phyloP scores from a whole-genome alignment of 2,329 filamentous ascomycete species.

The Aciculosporium take region DNA sequence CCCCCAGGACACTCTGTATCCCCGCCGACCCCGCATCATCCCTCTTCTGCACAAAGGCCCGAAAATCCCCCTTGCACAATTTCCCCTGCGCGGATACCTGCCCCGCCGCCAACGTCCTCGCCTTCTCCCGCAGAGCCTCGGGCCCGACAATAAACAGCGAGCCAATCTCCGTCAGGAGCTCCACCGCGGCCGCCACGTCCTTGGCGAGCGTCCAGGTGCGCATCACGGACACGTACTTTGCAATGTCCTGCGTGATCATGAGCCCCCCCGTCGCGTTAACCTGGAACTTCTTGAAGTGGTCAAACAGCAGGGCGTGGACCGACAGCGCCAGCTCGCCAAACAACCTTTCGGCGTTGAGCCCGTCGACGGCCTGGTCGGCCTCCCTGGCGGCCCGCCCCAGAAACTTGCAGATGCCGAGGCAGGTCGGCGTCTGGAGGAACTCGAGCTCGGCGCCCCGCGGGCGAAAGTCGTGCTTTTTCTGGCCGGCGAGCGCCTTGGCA shows the following conservation, averaged over 20 bases:
- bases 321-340: constrained; percentile 71
- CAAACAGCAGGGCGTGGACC: constrained; percentile 64
- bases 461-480: constrained; percentile 81
- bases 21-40: constrained; percentile 72
- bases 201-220: constrained; percentile 65
- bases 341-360: constrained; percentile 70
- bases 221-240: constrained; percentile 77
- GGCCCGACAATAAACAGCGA: constrained; percentile 89
- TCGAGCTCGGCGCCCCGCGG: constrained; percentile 73
- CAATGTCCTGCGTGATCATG: constrained; percentile 92
- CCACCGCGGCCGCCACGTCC: constrained; percentile 55
- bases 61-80: constrained; percentile 55
- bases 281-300: constrained; percentile 88
- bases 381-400: constrained; percentile 51
- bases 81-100: constrained; percentile 35
- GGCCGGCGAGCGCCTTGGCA: constrained; percentile 53
- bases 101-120: constrained; percentile 39
- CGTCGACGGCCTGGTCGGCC: constrained; percentile 57
- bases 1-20: constrained; percentile 68
- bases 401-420: constrained; percentile 68
- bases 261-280: constrained; percentile 88
- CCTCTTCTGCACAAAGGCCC: constrained; percentile 69
- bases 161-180: constrained; percentile 83
- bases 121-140: constrained; percentile 59
- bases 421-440: constrained; percentile 74